A percentile compares a stretch with the other conserved stretches of the same genome.
phyloP scores from a whole-genome alignment of 768 basidiomycete species.

The Rhizopogon vesiculosus region DNA sequence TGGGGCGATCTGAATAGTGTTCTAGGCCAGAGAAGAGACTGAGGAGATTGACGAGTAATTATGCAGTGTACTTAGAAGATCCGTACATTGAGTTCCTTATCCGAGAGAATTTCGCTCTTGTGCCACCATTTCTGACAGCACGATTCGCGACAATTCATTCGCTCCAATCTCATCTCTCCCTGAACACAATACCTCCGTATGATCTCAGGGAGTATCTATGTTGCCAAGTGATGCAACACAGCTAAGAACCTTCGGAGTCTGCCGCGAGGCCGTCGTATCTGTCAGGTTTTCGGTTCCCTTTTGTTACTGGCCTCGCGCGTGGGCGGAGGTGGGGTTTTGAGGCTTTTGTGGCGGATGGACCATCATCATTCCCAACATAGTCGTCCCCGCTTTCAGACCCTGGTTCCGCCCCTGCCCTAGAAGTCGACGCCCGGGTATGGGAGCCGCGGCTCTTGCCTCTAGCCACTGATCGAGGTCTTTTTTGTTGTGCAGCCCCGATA shows the following conservation, averaged over 20 bases:
- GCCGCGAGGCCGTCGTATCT: conserved; percentile 1
- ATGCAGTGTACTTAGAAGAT: conserved; percentile 11
- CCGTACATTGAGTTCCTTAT: conserved; percentile 11
- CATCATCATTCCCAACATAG: conserved; percentile 9
- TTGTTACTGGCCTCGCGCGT: conserved; percentile 30
- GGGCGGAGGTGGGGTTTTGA: conserved; percentile 34
- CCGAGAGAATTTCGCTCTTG: neutral
- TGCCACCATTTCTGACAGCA: neutral
- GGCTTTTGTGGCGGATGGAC: neutral
- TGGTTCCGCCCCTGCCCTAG: neutral
- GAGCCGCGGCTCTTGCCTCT: neutral
- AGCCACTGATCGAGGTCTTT: neutral
- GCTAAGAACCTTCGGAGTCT: conserved; percentile 1
- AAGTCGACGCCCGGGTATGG: neutral
- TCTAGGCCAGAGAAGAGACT: conserved; percentile 33
- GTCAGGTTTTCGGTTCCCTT: conserved; percentile 2
- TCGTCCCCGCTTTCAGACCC: conserved; percentile 17
- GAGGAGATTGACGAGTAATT: conserved; percentile 28
- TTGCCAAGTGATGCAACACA: neutral
- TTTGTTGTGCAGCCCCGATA: neutral
- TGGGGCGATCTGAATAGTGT: neutral
- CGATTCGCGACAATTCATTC: neutral
- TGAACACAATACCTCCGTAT: too few relatives aligned
- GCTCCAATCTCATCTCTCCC: too few relatives aligned
- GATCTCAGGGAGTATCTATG: neutral